A percentile compares a stretch with the other conserved stretches of the same genome.
Conservation (phyloP, 2,329 filamentous ascomycete species). For the Dactylellina drechsleri region DNA sequence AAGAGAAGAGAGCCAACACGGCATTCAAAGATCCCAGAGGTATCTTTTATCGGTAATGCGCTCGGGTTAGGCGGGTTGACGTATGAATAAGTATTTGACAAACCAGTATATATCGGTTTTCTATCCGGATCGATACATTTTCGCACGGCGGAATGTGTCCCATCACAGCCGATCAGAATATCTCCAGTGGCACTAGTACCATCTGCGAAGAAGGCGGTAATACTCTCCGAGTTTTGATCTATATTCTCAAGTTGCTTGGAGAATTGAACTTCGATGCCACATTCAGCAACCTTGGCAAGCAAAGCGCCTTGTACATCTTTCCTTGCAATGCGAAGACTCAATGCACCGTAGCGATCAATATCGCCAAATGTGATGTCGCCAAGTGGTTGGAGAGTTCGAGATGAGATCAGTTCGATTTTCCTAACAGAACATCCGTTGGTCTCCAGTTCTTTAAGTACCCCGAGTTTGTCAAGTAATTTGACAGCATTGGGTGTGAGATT, state of each 20-base stretch:
- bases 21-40: conserved; percentile 39
- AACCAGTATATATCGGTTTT: conserved; percentile 42
- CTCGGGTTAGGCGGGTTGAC: conserved; percentile 25
- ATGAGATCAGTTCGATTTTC: conserved; percentile 65
- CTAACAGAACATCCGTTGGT: conserved; percentile 65
- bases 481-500: conserved; percentile 65
- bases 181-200: conserved; percentile 57
- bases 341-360: conserved; percentile 66
- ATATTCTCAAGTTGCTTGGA: conserved; percentile 53
- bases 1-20: conserved; percentile 41
- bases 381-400: conserved; percentile 20
- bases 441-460: conserved; percentile 62
- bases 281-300: conserved; percentile 53
- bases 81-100: conserved; percentile 45
- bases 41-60: conserved; percentile 33
- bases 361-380: conserved; percentile 66
- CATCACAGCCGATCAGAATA: conserved; percentile 60
- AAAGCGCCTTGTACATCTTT: conserved; percentile 59
- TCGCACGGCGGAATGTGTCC: conserved; percentile 60
- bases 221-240: conserved; percentile 27
- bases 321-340: conserved; percentile 59
- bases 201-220: conserved; percentile 58
- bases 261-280: conserved; percentile 54
- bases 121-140: conserved; percentile 42
- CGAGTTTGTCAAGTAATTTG: conserved; percentile 64